A percentile compares a stretch with the other conserved stretches of the same genome.
Evolutionary conservation across 441 rosid genomes (phyloP).

Genomic region (Erodium moschatum): DNA sequence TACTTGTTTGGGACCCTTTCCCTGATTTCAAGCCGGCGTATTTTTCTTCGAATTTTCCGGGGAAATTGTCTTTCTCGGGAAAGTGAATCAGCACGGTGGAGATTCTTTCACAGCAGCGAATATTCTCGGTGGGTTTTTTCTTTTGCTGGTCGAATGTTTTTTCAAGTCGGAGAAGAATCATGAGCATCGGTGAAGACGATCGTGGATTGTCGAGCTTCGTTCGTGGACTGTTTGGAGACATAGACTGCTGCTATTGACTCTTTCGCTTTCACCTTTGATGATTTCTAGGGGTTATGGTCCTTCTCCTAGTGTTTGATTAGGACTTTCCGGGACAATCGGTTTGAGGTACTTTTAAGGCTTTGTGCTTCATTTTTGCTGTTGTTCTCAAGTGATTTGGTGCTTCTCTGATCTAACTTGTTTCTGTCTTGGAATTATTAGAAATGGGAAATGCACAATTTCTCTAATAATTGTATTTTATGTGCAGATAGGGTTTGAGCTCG

Average conservation of each 20-base stretch:
- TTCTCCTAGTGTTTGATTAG: neutral
- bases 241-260: neutral
- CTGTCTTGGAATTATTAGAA: neutral
- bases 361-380: neutral
- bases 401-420: neutral
- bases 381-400: neutral
- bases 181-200: conserved; percentile 28
- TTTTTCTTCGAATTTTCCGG: conserved; percentile 15
- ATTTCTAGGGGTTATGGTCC: conserved; percentile 12
- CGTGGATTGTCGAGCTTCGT: neutral
- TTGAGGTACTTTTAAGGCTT: neutral
- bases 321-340: neutral
- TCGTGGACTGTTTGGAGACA: neutral
- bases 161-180: conserved; percentile 19
- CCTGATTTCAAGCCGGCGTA: conserved; percentile 13
- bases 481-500: neutral
- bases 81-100: conserved; percentile 11
- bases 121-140: conserved; percentile 8
- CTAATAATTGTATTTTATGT: neutral
- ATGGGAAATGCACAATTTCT: neutral
- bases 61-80: conserved; percentile 10
- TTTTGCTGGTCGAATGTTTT: conserved; percentile 10
- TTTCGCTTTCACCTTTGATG: conserved; percentile 20
- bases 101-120: conserved; percentile 21
- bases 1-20: conserved; percentile 11